Base-by-base conservation (phyloP, 768 basidiomycete genomes). In the Suillus spraguei region DNA sequence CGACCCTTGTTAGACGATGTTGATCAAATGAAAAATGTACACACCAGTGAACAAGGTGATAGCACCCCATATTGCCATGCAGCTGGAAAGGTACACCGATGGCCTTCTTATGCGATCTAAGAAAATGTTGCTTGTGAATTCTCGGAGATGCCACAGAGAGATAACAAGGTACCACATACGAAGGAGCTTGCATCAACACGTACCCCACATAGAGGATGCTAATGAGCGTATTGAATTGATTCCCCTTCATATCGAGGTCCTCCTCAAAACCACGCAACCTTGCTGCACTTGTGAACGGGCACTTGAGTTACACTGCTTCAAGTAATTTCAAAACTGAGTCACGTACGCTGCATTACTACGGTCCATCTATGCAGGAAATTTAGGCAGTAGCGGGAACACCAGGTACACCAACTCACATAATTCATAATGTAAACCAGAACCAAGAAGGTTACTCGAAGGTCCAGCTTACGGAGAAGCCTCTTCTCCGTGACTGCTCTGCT, bases 161-260 rank as follows among this genome's bases (percentile, higher is more conserved):
- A 24, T 13, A 17, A 22, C n/a, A 44, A 13, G 41, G 8, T 55
- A n/a, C 46, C 68, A 74, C 86, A 69, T 65, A 88, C 85, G 87
- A 88, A 24, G 89, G 89, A 60, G 89, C 82, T 71, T 92, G 90
- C 87, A 89, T 91, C 32, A 89, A 74, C 63, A 87, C 86, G 68
- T 91, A 91, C 33, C 88, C 88, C 50, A 88, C 81, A 67, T 87
- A 89, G 56, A 89, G 80, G 64, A 89, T 83, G 33, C 87, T 86
- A 24, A 92, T 76, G 17, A 91, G 72, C 0, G 89, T 89, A 11
- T 87, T 82, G 69, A 90, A 92, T 67, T 91, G 79, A 62, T 79
- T 75, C 20, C 83, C 86, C 60, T 82, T 76, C 38, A 91, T 80
- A 32, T 82, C 72, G 16, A 92, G 79, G 71, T 91, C 90, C 62